Evolutionary conservation across 345 rosid species (phyloP), one percentile per base, ranked within the genome.

Genomic region (Lepidium sativum): DNA sequence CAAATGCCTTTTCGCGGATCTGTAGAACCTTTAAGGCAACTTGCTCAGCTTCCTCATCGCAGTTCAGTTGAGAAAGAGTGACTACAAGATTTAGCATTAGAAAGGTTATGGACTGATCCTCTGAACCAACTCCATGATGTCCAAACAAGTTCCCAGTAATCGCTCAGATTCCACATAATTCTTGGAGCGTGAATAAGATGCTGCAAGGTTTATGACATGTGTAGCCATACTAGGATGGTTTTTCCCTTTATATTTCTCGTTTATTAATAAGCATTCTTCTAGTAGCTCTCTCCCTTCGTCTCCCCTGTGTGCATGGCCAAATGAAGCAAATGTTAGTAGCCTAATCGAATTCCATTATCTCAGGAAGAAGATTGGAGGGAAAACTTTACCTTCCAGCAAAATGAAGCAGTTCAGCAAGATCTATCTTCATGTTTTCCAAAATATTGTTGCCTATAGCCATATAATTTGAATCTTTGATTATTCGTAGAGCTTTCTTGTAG

Each of bases 401-500:
- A 77, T 89, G 95, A 75, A 89, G 96, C 55, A 89, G 55, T 72
- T 89, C 98, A 13, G 92, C 96, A 77, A 92, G 81, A 74, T 92
- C 95, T 77, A 85, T 81, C 75, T 88, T 84, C 86, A 91, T 78
- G 72, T 78, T 85, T 81, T 82, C 95, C 81, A 89, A 68, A 59
- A 83, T 17, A 54, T 68, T 50, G 57, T 89, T 83, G 72, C 86
- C 95, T 43, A 79, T 37, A 32, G 82, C 74, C 83, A 79, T 51
- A 67, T 78, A 80, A 67, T 80, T 82, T 66, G 92, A 77, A 63
- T 76, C 86, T 74, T 84, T 85, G 65, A 92, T 80, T 41, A 86
- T 71, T 62, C 61, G 73, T 54, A 89, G 77, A 65, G 89, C 95
- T 0, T 69, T 83, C 80, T 69, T 84, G 57, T 92, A 92, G 42